Base-by-base conservation (phyloP, 2,329 filamentous ascomycete genomes). In the Penicillium sp. region DNA sequence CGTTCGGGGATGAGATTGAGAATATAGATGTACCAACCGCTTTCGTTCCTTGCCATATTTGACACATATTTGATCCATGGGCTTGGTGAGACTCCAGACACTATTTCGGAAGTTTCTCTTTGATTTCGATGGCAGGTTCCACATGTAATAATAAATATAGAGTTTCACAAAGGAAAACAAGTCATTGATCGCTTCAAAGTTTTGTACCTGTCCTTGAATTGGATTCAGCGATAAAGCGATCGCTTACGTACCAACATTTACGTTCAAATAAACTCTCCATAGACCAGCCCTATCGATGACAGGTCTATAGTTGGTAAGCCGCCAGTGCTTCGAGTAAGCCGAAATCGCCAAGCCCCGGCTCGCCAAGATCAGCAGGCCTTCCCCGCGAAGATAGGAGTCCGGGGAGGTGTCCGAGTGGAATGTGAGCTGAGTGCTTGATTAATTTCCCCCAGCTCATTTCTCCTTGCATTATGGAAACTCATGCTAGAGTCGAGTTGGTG, bases 11-110 rank as follows among this genome's bases (percentile, higher is more conserved):
- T 22, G 41, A 7, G 29, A 29, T 18, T 35, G 25, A 43, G 42
- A 31, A 41, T 35, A 56, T 53, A 58, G 33, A 48, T 45, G 6
- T 40, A 51, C 44, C 51, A 52, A 56, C 50, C 46, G 23, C 15
- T 43, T 42, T 51, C 47, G 22, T 40, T 56, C 40, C 29, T 50
- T 57, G 44, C 51, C 46, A 42, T 51, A 49, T n/a, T 40, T 49
- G 46, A 49, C 46, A 35, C 11, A 49, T 49, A 49, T 49, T 11
- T 49, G 20, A 37, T 48, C 29, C 29, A 35, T 25, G 29, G 45
- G 20, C 45, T 46, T 12, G 45, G 26, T 37, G 27, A 35, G 31
- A 29, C 9, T 27, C 15, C 25, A 27, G n/a, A 9, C 12, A n/a
- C 25, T 18, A 20, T 9, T 31, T 20, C 7, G 44, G 26, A 33